phyloP scores from a whole-genome alignment of 1,284 basidiomycete genomes.

The Ceratobasidium sp. region DNA sequence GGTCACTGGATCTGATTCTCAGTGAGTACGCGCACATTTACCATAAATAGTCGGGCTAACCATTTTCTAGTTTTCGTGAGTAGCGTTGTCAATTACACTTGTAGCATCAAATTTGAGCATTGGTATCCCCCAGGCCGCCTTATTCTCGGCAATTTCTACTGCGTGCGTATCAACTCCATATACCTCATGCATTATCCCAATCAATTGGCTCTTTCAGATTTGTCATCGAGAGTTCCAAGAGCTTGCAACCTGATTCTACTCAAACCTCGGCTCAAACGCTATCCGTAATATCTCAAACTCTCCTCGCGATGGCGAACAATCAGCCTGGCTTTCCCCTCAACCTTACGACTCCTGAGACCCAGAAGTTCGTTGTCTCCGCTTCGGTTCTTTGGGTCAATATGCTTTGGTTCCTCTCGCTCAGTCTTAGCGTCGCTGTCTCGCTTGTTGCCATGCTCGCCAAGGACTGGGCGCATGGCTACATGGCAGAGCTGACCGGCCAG shows the following conservation, averaged over 20 bases:
- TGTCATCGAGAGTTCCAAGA: conserved; percentile 5
- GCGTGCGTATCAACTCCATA: not conserved
- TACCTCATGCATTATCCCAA: not conserved
- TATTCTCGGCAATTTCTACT: conserved; percentile 18
- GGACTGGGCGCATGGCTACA: not conserved
- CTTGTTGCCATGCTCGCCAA: no score
- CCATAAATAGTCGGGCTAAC: not conserved
- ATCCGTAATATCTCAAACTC: not conserved
- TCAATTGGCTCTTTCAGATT: not conserved
- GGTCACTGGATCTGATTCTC: conserved; percentile 2
- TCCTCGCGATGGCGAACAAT: not conserved
- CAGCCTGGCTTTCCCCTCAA: not conserved
- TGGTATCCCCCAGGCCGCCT: not conserved
- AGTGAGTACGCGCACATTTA: not conserved
- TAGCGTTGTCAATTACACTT: not conserved
- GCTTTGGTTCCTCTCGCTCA: no score
- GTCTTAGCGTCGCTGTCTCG: no score
- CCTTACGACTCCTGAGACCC: not conserved
- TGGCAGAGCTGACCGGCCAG: conserved; percentile 8
- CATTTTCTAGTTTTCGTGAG: conserved; percentile 10
- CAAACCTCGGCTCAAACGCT: not conserved
- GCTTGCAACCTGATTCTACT: conserved; percentile 2
- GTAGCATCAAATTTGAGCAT: not conserved
- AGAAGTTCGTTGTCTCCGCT: not conserved
- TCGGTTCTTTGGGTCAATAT: not conserved